These are phyloP conservation scores for Baudoinia panamericana DNA, from an alignment of 495 filamentous ascomycete genomes.

Conservation along the genomic window DNA sequence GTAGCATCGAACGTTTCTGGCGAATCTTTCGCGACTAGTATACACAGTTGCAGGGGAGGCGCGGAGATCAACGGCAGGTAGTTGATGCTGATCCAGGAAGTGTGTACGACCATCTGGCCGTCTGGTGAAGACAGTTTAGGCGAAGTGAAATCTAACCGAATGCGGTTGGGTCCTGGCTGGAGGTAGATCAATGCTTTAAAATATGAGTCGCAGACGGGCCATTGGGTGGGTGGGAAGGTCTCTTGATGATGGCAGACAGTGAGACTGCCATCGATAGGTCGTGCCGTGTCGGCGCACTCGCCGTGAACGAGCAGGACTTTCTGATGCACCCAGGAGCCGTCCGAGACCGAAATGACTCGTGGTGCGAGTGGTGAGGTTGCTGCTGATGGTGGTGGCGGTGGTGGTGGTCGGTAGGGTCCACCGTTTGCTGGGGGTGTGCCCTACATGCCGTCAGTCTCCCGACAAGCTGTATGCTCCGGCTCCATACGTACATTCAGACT, in stretches of 20 bases:
- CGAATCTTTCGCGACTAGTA: conserved; percentile 76
- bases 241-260: conserved; percentile 74
- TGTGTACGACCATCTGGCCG: conserved; percentile 55
- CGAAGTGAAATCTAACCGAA: conserved; percentile 75
- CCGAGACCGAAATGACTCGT: conserved; percentile 57
- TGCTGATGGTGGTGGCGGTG: conserved; percentile 32
- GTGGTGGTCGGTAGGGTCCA: conserved; percentile 31
- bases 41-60: conserved; percentile 73
- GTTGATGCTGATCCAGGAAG: conserved; percentile 65
- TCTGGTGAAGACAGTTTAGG: conserved; percentile 63
- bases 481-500: too few species aligned
- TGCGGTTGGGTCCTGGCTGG: conserved; percentile 70
- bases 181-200: conserved; percentile 85
- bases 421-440: background rate
- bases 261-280: conserved; percentile 62
- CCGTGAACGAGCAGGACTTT: conserved; percentile 73
- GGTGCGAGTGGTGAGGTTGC: conserved; percentile 67
- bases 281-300: conserved; percentile 59
- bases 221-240: conserved; percentile 61
- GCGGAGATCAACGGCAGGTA: conserved; percentile 64
- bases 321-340: conserved; percentile 84
- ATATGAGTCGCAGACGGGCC: conserved; percentile 74
- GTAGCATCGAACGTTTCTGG: conserved; percentile 73
- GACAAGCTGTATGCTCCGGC: too few species aligned
- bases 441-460: conserved; percentile 25